These are phyloP conservation scores for Cryptosporidium meleagridis DNA, from an alignment of 169 alveolate genomes.

Conservation along the genomic window DNA sequence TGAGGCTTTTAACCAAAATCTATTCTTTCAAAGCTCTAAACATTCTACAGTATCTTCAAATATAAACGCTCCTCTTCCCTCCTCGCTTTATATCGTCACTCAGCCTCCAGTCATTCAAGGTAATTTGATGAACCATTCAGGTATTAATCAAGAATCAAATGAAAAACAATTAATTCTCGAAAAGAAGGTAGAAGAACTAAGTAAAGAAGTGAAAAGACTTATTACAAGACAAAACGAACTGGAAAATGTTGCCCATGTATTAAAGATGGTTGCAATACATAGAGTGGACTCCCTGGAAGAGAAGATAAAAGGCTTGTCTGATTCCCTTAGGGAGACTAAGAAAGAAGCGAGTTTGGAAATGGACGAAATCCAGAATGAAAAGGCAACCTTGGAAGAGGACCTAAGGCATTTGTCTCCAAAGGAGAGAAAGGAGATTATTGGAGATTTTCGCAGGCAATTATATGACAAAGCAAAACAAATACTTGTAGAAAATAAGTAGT, in stretches of 20 bases:
- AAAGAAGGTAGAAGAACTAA: conserved; percentile 45
- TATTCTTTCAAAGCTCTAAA: neutral
- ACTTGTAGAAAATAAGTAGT: conserved; percentile 18
- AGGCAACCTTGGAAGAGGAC: conserved; percentile 4
- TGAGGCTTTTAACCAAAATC: conserved; percentile 1
- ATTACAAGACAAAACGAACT: conserved; percentile 22
- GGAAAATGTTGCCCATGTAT: conserved; percentile 63
- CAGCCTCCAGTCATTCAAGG: conserved; percentile 55
- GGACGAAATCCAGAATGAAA: neutral
- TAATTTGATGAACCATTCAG: conserved; percentile 43
- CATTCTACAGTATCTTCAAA: neutral
- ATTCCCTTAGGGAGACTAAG: neutral
- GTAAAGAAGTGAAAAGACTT: conserved; percentile 34
- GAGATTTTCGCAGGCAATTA: conserved; percentile 35
- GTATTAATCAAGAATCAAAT: conserved; percentile 1
- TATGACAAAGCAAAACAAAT: conserved; percentile 53
- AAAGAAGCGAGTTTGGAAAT: neutral
- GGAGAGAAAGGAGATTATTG: conserved; percentile 23
- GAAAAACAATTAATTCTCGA: conserved; percentile 46
- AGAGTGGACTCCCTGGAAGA: conserved; percentile 70
- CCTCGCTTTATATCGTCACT: conserved; percentile 39
- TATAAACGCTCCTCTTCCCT: conserved; percentile 26
- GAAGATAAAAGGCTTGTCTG: conserved; percentile 37
- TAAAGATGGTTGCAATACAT: conserved; percentile 69
- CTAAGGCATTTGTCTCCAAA: neutral